phyloP scores from a whole-genome alignment of 73 alveolate species.

The Paraurostyla sp. region DNA sequence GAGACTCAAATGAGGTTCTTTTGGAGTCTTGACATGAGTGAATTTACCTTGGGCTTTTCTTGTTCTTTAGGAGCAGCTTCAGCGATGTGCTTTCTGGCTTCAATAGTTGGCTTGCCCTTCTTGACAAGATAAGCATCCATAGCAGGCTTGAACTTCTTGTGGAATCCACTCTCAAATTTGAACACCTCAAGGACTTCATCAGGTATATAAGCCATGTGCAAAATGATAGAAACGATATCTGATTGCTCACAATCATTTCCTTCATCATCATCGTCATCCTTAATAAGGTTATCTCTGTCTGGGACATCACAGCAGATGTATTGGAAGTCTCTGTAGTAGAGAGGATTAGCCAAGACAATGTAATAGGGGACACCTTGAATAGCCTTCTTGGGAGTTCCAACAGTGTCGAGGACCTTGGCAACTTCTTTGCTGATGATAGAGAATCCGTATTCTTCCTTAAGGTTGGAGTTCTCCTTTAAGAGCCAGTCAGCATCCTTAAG shows the following conservation, averaged over 20 bases:
- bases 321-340: conserved; percentile 44
- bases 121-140: not conserved
- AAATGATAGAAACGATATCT: conserved; percentile 21
- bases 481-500: conserved; percentile 10
- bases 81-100: not conserved
- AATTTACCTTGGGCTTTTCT: too few species aligned
- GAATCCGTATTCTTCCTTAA: conserved; percentile 29
- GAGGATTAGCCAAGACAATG: conserved; percentile 51
- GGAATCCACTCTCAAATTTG: conserved; percentile 34
- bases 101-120: not conserved
- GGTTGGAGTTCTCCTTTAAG: not conserved
- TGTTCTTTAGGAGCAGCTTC: too few species aligned
- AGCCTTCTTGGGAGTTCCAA: conserved; percentile 9
- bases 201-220: conserved; percentile 13
- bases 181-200: not conserved
- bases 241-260: conserved; percentile 38
- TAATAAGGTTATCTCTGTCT: conserved; percentile 16
- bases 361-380: conserved; percentile 41
- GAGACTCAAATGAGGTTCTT: too few species aligned
- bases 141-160: not conserved
- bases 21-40: too few species aligned
- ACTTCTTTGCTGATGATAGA: not conserved
- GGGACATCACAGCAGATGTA: conserved; percentile 39
- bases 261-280: conserved; percentile 25
- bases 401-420: not conserved